Evolutionary conservation across 768 basidiomycete genomes (phyloP), one percentile per base, ranked within the genome.

Genomic region (Lentinula sp.): DNA sequence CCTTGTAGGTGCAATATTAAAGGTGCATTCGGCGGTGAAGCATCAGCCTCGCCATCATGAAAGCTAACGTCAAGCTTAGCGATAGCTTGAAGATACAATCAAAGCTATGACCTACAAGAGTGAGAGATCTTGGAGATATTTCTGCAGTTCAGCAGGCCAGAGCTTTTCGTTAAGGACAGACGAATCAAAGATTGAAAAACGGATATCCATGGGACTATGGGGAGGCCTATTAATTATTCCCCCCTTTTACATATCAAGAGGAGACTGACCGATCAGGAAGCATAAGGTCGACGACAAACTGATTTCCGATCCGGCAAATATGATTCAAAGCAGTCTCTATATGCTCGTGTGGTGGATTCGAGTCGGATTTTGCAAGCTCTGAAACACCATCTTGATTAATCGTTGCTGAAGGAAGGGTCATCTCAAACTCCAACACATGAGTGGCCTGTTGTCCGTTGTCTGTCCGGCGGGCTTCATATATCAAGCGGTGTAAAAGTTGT

Each of bases 171-270:
- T 15, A 39, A 81, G 54, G 5, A 61, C 28, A n/a, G 61, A 64
- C 48, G 68, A 70, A 54, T 77, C 71, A 34, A 75, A 73, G 23
- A 77, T 66, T 32, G 77, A 73, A 57, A 89, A 73, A 34, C 78
- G 83, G 37, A 87, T 65, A 66, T 89, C 87, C 75, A 85, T 77
- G 11, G 83, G 78, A 23, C 85, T 87, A 61, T 57, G 6, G n/a
- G 59, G 37, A 35, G 8, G 28, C 28, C 28, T 28, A 16, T 13
- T 5, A 23, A 21, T 42, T 7, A 51, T 31, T 37, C 37, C n/a
- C 45, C 18, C 32, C n/a, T 55, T 54, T 4, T 43, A 53, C 10
- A 16, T 35, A 34, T 10, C 57, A 48, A n/a, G 18, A 67, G 37
- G 5, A 42, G n/a, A 60, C 71, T 61, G 54, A 84, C 86, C 84